Evolutionary conservation across 176 grass and related monocot species (phyloP), one percentile per base, ranked within the genome.

Genomic region (Guadua angustifolia): DNA sequence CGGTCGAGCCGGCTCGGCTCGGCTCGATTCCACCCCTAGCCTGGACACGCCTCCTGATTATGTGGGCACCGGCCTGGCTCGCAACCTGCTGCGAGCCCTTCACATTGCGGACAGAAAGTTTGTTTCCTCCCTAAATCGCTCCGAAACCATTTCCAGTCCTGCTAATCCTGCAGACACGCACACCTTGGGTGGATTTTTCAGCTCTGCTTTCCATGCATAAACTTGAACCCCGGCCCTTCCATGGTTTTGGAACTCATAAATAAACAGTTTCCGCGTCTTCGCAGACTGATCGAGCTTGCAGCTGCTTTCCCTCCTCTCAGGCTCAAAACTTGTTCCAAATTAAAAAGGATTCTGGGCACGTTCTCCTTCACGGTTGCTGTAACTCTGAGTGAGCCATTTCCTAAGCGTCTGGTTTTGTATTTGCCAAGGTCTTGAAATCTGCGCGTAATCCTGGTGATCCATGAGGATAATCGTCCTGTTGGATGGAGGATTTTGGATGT

Each of bases 221-320:
- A 40, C 57, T 71, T 79, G 21, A 63, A 50, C 29, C 24, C 49
- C 60, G 25, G 17, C 78, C 44, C 47, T 33, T 90, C 79, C 79
- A 87, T 74, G 74, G 84, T 90, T 90, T 87, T 49, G 79, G 84
- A 90, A 90, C 84, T 90, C 84, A 68, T 83, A 79, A 87, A 86
- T 69, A 67, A 78, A 39, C 25, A 69, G 35, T 69, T 5, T 71
- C 11, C 5, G 4, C 10, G 21, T 60, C 24, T 60, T 19, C 55
- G 13, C 7, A 17, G 17, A 57, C 22, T 5, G 24, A n/a, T 62
- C 63, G 5, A 33, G 21, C 32, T 1, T 0, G 13, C 66, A 36
- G 10, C 32, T 64, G 82, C 49, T 69, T 19, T 50, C 71, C 63
- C 8, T 68, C 42, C 19, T 17, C 25, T 69, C 46, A 57, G 46